A percentile compares a stretch with the other conserved stretches of the same genome.
Evolutionary conservation across 768 basidiomycete species (phyloP).

Genomic region (Lyophyllum atratum): DNA sequence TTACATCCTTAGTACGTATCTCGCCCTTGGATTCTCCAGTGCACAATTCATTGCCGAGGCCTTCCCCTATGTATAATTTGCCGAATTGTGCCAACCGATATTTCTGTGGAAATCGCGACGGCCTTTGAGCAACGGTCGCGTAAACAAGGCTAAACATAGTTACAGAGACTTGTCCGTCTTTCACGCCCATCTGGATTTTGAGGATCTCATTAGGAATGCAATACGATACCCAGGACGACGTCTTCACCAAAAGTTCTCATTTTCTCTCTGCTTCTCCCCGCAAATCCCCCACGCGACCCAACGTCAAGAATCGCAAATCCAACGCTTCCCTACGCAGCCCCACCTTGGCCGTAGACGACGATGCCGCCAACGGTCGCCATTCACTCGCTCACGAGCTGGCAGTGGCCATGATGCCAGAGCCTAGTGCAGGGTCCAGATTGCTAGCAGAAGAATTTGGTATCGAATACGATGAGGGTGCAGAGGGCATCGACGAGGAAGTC

Average conservation of each 20-base stretch:
- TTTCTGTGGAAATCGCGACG: background rate
- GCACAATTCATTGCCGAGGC: background rate
- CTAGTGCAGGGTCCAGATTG: slow-evolving; percentile 71
- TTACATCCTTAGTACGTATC: background rate
- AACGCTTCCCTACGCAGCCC: slow-evolving; percentile 50
- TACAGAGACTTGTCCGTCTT: slow-evolving; percentile 2
- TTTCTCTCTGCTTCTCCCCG: slow-evolving; percentile 35
- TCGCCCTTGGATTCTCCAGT: background rate
- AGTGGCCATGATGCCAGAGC: slow-evolving; percentile 86
- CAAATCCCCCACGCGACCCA: slow-evolving; percentile 37
- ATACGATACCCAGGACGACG: slow-evolving; percentile 32
- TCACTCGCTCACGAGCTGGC: slow-evolving; percentile 89
- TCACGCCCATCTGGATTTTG: background rate
- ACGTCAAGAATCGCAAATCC: slow-evolving; percentile 45
- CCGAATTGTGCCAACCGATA: background rate
- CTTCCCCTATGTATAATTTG: background rate
- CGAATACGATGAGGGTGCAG: slow-evolving; percentile 85
- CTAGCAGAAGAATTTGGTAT: slow-evolving; percentile 89
- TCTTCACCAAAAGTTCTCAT: slow-evolving; percentile 28
- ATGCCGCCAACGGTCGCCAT: slow-evolving; percentile 50
- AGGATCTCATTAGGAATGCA: slow-evolving; percentile 12
- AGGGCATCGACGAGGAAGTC: slow-evolving; percentile 66
- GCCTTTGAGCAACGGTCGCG: slow-evolving; percentile 16
- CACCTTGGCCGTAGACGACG: slow-evolving; percentile 37
- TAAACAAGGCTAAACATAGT: slow-evolving; percentile 23